phyloP scores from a whole-genome alignment of 495 filamentous ascomycete genomes.

The Cercophora scortea region DNA sequence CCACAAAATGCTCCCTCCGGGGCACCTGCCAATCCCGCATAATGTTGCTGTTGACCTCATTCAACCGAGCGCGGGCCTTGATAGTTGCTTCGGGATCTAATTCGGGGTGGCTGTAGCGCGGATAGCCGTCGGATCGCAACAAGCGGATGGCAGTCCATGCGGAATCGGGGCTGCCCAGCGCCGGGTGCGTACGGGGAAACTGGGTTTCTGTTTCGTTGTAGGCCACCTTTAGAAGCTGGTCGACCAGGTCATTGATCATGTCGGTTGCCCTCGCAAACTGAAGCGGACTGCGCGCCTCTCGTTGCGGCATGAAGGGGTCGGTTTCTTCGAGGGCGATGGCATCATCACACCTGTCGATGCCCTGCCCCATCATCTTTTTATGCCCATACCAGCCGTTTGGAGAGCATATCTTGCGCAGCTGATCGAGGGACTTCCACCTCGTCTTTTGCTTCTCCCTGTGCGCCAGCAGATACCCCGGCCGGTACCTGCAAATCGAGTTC shows the following conservation, averaged over 20 bases:
- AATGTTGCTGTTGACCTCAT: constrained; percentile 25
- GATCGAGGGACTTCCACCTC: not conserved
- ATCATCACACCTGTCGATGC: constrained; percentile 5
- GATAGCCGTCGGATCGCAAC: constrained; percentile 26
- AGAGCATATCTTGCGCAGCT: not conserved
- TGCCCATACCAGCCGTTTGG: not conserved
- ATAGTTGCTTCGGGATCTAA: constrained; percentile 6
- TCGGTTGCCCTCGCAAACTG: constrained; percentile 6
- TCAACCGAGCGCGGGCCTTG: constrained; percentile 17
- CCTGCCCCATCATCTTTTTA: not conserved
- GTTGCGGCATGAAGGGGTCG: not conserved
- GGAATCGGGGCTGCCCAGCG: constrained; percentile 19
- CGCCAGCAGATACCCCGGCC: not conserved
- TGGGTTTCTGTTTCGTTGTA: constrained; percentile 10
- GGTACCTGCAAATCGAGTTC: constrained; percentile 1
- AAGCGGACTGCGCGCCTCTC: constrained; percentile 5
- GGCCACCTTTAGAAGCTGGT: constrained; percentile 15
- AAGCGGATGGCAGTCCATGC: constrained; percentile 17
- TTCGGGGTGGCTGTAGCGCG: constrained; percentile 22
- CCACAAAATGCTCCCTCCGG: constrained; percentile 25
- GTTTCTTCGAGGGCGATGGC: constrained; percentile 9
- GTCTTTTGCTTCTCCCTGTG: not conserved
- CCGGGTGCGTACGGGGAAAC: not conserved
- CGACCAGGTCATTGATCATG: constrained; percentile 17
- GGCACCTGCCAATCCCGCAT: constrained; percentile 18